Evolutionary conservation across 768 basidiomycete species (phyloP).

Genomic region (Leucogyrophana mollusca): DNA sequence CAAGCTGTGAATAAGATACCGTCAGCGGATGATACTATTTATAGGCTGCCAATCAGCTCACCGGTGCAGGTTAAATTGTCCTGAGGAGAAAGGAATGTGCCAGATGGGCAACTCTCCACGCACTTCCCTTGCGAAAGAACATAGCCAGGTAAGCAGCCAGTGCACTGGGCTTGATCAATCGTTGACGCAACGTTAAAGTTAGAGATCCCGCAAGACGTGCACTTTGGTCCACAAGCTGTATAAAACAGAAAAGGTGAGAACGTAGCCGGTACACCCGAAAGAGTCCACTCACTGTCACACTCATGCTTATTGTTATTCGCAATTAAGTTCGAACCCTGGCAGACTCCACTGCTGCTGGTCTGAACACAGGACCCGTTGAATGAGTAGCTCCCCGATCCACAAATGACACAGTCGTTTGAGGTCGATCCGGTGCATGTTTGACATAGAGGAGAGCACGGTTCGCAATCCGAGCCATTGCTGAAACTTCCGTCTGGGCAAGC

Average conservation of each 20-base stretch:
- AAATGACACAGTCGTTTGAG: constrained; percentile 71
- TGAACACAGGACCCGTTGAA: constrained; percentile 73
- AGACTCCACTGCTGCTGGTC: constrained; percentile 67
- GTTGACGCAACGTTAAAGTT: constrained; percentile 71
- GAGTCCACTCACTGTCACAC: constrained; percentile 68
- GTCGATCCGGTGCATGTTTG: constrained; percentile 67
- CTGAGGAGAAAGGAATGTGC: constrained; percentile 67
- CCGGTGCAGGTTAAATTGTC: constrained; percentile 76
- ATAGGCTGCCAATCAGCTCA: constrained; percentile 33
- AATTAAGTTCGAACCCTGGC: constrained; percentile 65
- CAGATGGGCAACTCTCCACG: constrained; percentile 66
- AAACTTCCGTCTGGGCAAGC: constrained; percentile 70
- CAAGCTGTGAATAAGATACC: constrained; percentile 46
- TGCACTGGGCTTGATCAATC: constrained; percentile 65
- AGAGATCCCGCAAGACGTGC: constrained; percentile 73
- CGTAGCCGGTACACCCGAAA: not conserved
- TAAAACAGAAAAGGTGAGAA: constrained; percentile 3
- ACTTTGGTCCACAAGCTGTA: constrained; percentile 79
- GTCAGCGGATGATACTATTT: not conserved
- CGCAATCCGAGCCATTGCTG: constrained; percentile 52
- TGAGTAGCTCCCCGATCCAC: constrained; percentile 57
- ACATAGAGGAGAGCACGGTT: constrained; percentile 63
- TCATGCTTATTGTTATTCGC: constrained; percentile 81
- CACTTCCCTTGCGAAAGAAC: constrained; percentile 72
- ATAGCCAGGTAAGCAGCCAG: constrained; percentile 74